These are phyloP conservation scores for Cymbidium sinense DNA, from an alignment of 106 monocot species.

Conservation along the genomic window DNA sequence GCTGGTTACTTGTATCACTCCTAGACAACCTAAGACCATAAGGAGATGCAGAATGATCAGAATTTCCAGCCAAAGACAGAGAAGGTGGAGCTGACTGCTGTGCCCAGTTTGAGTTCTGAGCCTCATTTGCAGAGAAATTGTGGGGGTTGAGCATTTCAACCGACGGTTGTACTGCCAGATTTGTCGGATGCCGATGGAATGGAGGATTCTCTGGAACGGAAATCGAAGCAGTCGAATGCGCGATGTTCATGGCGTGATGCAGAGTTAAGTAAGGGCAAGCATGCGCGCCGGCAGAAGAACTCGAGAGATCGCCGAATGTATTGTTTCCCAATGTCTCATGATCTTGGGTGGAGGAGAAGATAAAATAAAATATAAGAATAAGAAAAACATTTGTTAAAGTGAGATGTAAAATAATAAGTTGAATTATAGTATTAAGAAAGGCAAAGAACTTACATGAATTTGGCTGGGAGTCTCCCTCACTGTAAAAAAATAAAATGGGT, in stretches of 20 bases:
- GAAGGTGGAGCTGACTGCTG: constrained; percentile 14
- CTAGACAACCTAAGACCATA: constrained; percentile 26
- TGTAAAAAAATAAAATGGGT: constrained; percentile 4
- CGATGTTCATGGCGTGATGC: constrained; percentile 26
- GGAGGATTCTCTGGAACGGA: constrained; percentile 24
- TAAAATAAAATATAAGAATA: constrained; percentile 1
- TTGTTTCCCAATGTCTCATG: constrained; percentile 30
- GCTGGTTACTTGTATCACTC: constrained; percentile 36
- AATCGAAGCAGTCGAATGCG: constrained; percentile 26
- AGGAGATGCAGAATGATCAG: constrained; percentile 35
- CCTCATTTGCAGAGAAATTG: constrained; percentile 25
- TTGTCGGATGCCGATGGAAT: constrained; percentile 28
- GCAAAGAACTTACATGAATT: constrained; percentile 34
- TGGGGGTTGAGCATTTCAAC: constrained; percentile 29
- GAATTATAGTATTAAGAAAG: background rate
- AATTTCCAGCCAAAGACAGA: constrained; percentile 21
- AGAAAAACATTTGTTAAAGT: background rate
- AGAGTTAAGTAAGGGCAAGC: constrained; percentile 48
- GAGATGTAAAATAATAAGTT: background rate
- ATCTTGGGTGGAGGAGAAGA: constrained; percentile 18
- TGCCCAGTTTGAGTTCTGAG: constrained; percentile 36
- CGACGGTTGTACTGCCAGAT: constrained; percentile 9
- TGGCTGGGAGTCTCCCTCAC: constrained; percentile 35
- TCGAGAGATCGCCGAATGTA: constrained; percentile 32
- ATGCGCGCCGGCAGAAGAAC: constrained; percentile 24